Evolutionary conservation across 352 stramenopile species (phyloP).

Genomic region (Pythium dissimile): DNA sequence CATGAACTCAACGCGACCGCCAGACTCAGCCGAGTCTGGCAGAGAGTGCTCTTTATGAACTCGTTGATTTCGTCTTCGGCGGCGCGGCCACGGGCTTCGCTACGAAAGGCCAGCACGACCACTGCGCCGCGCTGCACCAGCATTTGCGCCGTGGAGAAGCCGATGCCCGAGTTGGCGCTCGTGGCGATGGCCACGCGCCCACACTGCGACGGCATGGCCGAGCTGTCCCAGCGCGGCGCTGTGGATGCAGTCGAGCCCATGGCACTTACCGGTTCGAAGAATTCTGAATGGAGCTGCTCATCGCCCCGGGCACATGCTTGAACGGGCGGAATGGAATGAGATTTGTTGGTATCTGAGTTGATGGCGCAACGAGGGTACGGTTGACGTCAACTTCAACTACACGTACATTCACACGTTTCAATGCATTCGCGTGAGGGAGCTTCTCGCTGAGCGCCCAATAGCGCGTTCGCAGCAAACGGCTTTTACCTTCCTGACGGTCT

Average conservation of each 20-base stretch:
- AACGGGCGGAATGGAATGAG: no score
- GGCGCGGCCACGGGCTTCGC: conserved; percentile 10
- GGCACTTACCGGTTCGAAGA: background rate
- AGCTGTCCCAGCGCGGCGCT: conserved; percentile 12
- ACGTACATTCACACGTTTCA: no score
- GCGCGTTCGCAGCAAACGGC: no score
- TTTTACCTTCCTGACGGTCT: no score
- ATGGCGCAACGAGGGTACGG: no score
- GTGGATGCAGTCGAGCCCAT: conserved; percentile 7
- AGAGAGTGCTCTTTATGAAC: conserved; percentile 1
- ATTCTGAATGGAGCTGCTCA: background rate
- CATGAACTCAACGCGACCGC: conserved; percentile 32
- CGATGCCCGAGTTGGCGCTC: conserved; percentile 62
- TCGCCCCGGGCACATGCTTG: no score
- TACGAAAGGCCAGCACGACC: conserved; percentile 65
- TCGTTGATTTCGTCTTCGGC: conserved; percentile 6
- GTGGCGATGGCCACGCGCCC: conserved; percentile 60
- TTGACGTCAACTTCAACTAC: no score
- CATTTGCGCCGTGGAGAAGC: conserved; percentile 39
- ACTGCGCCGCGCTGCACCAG: conserved; percentile 40
- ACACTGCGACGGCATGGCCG: conserved; percentile 13
- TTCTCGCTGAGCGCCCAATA: no score
- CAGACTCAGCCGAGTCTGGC: background rate
- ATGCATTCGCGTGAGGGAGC: no score
- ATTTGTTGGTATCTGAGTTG: no score